phyloP scores from a whole-genome alignment of 2,329 filamentous ascomycete species.

The Exserohilum turcica region DNA sequence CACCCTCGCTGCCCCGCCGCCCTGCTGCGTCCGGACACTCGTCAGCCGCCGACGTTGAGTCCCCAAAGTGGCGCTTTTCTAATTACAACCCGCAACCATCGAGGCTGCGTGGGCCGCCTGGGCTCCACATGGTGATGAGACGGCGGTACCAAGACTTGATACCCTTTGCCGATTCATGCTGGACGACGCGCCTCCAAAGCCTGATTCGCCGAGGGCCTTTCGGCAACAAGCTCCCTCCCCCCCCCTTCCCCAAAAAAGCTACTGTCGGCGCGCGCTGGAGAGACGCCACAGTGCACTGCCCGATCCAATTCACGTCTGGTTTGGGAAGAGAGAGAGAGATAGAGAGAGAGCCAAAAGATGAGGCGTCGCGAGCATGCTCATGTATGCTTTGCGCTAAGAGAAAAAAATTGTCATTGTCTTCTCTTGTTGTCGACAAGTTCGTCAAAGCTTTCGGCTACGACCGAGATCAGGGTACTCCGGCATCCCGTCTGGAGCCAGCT shows the following conservation, averaged over 20 bases:
- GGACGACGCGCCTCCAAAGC: conserved; percentile 11
- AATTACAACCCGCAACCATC: conserved; percentile 22
- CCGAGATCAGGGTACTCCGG: conserved; percentile 34
- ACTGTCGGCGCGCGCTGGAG: neutral
- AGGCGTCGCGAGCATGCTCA: neutral
- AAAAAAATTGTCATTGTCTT: conserved; percentile 7
- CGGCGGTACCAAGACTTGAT: conserved; percentile 20
- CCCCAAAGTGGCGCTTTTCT: conserved; percentile 16
- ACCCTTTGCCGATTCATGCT: conserved; percentile 27
- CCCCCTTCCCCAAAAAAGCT: neutral
- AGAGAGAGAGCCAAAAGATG: neutral
- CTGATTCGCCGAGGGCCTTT: conserved; percentile 17
- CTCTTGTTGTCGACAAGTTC: conserved; percentile 5
- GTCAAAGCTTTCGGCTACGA: conserved; percentile 27
- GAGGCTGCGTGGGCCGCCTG: conserved; percentile 22
- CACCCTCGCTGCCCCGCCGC: conserved; percentile 5
- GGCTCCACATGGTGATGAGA: conserved; percentile 29
- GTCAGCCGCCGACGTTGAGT: conserved; percentile 20
- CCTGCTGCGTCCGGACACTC: conserved; percentile 23
- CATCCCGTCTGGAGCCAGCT: conserved; percentile 33
- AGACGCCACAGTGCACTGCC: conserved; percentile 5
- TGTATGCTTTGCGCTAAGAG: conserved; percentile 4
- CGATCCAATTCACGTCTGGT: neutral
- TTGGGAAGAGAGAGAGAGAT: neutral
- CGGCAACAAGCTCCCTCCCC: conserved; percentile 1